Base-by-base conservation (phyloP, 2,329 filamentous ascomycete species). In the Aspergillus proliferans region DNA sequence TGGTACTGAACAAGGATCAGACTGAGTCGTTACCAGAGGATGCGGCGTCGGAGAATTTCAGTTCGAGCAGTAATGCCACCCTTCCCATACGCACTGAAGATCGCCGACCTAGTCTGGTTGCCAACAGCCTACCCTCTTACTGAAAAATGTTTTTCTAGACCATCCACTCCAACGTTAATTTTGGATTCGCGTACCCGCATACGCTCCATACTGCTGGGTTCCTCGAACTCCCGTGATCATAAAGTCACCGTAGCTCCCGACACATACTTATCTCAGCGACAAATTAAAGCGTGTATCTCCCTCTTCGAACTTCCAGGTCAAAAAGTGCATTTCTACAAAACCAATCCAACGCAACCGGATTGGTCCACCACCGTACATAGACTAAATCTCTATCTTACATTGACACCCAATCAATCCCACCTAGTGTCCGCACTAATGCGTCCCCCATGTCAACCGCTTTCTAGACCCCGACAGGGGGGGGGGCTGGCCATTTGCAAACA, bases 151-250 rank as follows among this genome's bases (percentile, higher is more conserved):
- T 34, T 41, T 46, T 43, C 44, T 33, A 38, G 36, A 43, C 48
- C 44, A 22, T 42, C 42, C 30, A 57, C 48, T 52, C 55, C 54
- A 66, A 71, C 63, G 67, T 71, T 68, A 57, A 61, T 67, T 64
- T 70, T 69, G 65, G 56, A 68, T 68, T 70, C 52, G 42, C 50
- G 61, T 22, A 63, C 67, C 63, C 64, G 63, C 63, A 61, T 67
- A 59, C 49, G 56, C 55, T 63, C 66, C 69, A 67, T 56, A 52
- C 58, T 55, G 57, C 55, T 60, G 68, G 68, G 65, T 61, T 59
- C 54, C 50, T 61, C 51, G 56, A 55, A 58, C 18, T 71, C 69
- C 65, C 67, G 68, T 71, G 69, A 70, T 64, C 57, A 51, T 55
- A 61, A 59, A 60, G 57, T 59, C 46, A 59, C 65, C 61, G 60